A percentile compares a stretch with the other conserved stretches of the same genome.
Conservation (phyloP, 495 filamentous ascomycete genomes). For the Haplographium delicatum region DNA sequence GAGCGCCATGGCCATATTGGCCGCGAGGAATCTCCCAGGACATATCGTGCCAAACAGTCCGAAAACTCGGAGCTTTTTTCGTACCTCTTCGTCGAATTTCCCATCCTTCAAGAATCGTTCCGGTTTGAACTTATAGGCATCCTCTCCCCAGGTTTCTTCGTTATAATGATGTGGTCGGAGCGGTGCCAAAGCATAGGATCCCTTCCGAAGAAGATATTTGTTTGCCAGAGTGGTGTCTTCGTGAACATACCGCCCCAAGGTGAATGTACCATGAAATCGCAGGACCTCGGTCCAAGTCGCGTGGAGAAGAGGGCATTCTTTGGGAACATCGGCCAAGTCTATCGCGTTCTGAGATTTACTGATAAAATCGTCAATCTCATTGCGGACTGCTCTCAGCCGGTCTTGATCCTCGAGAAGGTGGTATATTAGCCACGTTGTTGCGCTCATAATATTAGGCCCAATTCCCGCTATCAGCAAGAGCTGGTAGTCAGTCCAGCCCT, state of each 20-base stretch:
- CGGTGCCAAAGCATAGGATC: background rate
- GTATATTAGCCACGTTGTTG: background rate
- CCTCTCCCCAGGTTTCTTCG: background rate
- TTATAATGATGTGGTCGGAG: conserved; percentile 3
- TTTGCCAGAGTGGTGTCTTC: background rate
- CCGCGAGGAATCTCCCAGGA: background rate
- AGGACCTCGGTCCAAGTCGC: conserved; percentile 2
- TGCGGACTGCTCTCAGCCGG: background rate
- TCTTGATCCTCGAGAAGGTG: background rate
- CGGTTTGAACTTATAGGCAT: background rate
- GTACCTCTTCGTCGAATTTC: background rate
- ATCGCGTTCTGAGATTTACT: background rate
- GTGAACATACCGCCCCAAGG: conserved; percentile 2
- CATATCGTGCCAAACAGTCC: conserved; percentile 2
- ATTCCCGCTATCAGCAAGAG: conserved; percentile 4
- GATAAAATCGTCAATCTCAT: background rate
- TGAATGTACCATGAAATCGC: background rate
- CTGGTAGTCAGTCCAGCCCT: conserved; percentile 4
- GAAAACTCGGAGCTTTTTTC: background rate
- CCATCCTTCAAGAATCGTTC: conserved; percentile 5
- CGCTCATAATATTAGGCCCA: background rate
- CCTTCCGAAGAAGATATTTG: conserved; percentile 1
- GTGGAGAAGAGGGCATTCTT: background rate
- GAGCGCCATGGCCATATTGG: conserved; percentile 3
- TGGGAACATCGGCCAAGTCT: background rate